Conservation (phyloP, 768 basidiomycete species). For the Cyathus striatus region DNA sequence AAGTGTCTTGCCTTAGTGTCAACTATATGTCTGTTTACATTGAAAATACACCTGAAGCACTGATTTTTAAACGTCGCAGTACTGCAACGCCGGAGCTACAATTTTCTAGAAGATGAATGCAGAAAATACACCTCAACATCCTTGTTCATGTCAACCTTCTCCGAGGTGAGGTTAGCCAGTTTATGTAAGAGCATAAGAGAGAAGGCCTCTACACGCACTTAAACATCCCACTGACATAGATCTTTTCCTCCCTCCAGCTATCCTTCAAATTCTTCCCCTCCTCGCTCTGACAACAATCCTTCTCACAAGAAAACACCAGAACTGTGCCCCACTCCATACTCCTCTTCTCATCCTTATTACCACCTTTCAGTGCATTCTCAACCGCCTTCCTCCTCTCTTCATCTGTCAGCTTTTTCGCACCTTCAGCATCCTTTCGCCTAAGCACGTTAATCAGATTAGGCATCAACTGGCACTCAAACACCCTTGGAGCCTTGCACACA, state of each 20-base stretch:
- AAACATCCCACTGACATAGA: constrained; percentile 76
- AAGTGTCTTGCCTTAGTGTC: too few relatives aligned
- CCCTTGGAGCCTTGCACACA: constrained; percentile 57
- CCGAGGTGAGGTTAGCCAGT: too few relatives aligned
- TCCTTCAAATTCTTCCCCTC: constrained; percentile 36
- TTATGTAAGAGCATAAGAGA: too few relatives aligned
- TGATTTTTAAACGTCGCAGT: too few relatives aligned
- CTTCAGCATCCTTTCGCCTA: constrained; percentile 22
- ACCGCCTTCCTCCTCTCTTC: constrained; percentile 66
- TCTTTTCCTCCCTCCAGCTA: constrained; percentile 71
- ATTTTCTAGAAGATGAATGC: too few relatives aligned
- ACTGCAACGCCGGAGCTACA: too few relatives aligned
- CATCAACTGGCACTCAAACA: constrained; percentile 94
- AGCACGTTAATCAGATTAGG: constrained; percentile 87
- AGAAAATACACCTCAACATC: too few relatives aligned
- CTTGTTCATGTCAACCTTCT: too few relatives aligned
- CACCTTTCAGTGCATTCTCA: constrained; percentile 46
- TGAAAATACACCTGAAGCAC: too few relatives aligned
- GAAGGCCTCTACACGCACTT: too few relatives aligned
- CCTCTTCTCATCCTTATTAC: constrained; percentile 33
- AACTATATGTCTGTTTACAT: too few relatives aligned
- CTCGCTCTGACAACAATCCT: constrained; percentile 61
- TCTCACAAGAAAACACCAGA: constrained; percentile 82
- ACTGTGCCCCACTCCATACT: constrained; percentile 97
- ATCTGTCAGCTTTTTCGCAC: constrained; percentile 42